These are phyloP conservation scores for Phytophthora meadii DNA, from an alignment of 352 stramenopile species.

Conservation along the genomic window DNA sequence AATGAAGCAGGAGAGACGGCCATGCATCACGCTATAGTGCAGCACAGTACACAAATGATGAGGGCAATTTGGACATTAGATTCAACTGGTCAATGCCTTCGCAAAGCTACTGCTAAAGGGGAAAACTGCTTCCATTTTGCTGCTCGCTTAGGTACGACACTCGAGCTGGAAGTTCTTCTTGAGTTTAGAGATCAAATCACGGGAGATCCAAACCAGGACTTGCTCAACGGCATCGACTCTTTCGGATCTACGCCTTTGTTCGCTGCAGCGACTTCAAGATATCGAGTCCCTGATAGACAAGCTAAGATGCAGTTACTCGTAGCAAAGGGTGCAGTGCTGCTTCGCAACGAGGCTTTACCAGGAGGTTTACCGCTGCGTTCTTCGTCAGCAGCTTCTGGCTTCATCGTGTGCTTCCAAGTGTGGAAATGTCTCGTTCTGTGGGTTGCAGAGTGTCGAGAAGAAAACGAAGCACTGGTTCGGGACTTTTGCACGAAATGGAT, in stretches of 20 bases:
- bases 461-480: slow-evolving; percentile 5
- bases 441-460: slow-evolving; percentile 11
- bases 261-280: neutral
- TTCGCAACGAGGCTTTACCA: slow-evolving; percentile 1
- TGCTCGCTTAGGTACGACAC: slow-evolving; percentile 12
- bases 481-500: slow-evolving; percentile 20
- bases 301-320: slow-evolving; percentile 22
- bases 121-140: slow-evolving; percentile 25
- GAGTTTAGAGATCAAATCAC: neutral
- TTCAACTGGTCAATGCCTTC: neutral
- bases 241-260: slow-evolving; percentile 10
- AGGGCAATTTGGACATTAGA: slow-evolving; percentile 25
- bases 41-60: slow-evolving; percentile 18
- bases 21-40: slow-evolving; percentile 25
- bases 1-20: slow-evolving; percentile 24
- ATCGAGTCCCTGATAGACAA: slow-evolving; percentile 11
- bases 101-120: neutral
- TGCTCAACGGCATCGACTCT: slow-evolving; percentile 3
- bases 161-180: slow-evolving; percentile 23
- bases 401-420: slow-evolving; percentile 11
- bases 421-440: slow-evolving; percentile 9
- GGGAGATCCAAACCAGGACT: neutral
- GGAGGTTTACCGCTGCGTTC: slow-evolving; percentile 1
- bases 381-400: neutral
- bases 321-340: slow-evolving; percentile 4